A percentile compares a stretch with the other conserved stretches of the same genome.
Conservation (phyloP, 768 basidiomycete genomes). For the Porphyrellus cyaneotinctus region DNA sequence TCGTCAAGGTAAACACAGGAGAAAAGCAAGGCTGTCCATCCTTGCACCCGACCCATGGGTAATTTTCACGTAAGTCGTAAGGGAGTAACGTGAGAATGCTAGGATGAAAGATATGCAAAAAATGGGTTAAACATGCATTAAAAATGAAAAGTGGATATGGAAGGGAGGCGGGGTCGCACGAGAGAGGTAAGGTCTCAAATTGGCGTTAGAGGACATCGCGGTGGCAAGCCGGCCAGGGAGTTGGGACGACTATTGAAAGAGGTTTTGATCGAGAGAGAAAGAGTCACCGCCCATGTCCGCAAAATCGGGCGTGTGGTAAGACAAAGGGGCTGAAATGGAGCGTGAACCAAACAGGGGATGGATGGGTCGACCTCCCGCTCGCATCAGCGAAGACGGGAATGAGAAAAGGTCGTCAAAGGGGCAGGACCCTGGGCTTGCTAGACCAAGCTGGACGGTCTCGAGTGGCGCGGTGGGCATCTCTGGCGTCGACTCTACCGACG, state of each 20-base stretch:
- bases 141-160: slow-evolving; percentile 23
- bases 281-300: slow-evolving; percentile 35
- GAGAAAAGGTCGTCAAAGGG: slow-evolving; percentile 31
- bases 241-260: slow-evolving; percentile 43
- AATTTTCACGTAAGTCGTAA: slow-evolving; percentile 22
- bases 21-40: slow-evolving; percentile 13
- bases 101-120: slow-evolving; percentile 35
- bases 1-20: slow-evolving; percentile 20
- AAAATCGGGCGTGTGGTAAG: slow-evolving; percentile 37
- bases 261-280: slow-evolving; percentile 42
- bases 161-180: slow-evolving; percentile 29
- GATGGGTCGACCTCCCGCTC: slow-evolving; percentile 21
- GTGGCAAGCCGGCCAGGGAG: slow-evolving; percentile 15
- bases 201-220: slow-evolving; percentile 20
- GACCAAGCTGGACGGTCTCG: slow-evolving; percentile 36
- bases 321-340: slow-evolving; percentile 41
- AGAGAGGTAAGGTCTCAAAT: slow-evolving; percentile 27
- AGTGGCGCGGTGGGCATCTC: slow-evolving; percentile 39
- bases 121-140: slow-evolving; percentile 30
- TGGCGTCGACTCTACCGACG: slow-evolving; percentile 55
- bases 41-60: slow-evolving; percentile 13
- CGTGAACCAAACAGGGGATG: slow-evolving; percentile 36
- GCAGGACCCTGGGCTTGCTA: slow-evolving; percentile 37
- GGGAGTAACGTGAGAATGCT: slow-evolving; percentile 18
- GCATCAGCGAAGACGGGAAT: slow-evolving; percentile 20